Conservation (phyloP, 192 early-diverging fungal genomes). For the Mortierella antarctica region DNA sequence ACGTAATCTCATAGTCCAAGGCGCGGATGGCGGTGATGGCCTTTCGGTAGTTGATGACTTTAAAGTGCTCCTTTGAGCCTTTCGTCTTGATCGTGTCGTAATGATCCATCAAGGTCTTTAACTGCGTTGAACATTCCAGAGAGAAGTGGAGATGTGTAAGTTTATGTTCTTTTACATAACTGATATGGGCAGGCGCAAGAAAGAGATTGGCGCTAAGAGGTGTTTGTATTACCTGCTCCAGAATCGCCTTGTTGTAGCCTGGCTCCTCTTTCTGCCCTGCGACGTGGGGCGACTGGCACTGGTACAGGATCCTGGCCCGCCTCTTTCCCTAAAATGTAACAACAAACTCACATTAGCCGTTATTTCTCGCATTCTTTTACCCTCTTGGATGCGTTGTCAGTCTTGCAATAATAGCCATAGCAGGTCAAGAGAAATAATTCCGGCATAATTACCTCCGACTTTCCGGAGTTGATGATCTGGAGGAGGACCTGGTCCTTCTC, state of each 20-base stretch:
- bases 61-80: slow-evolving; percentile 41
- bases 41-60: slow-evolving; percentile 52
- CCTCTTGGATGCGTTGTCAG: not conserved
- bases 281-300: slow-evolving; percentile 28
- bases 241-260: slow-evolving; percentile 27
- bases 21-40: slow-evolving; percentile 51
- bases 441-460: slow-evolving; percentile 19
- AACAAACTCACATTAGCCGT: not conserved
- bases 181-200: too few species aligned
- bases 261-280: slow-evolving; percentile 28
- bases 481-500: slow-evolving; percentile 26
- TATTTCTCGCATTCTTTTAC: not conserved
- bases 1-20: slow-evolving; percentile 49
- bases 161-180: not conserved
- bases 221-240: slow-evolving; percentile 32
- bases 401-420: not conserved
- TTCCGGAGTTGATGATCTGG: slow-evolving; percentile 45
- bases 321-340: slow-evolving; percentile 1
- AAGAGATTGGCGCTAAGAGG: not conserved
- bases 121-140: not conserved
- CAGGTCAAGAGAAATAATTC: not conserved
- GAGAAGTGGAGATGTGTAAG: not conserved
- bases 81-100: slow-evolving; percentile 36
- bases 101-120: slow-evolving; percentile 38
- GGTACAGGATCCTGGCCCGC: slow-evolving; percentile 21